Base-by-base conservation (phyloP, 176 grass and related monocot genomes). In the Aegilops bicornis region DNA sequence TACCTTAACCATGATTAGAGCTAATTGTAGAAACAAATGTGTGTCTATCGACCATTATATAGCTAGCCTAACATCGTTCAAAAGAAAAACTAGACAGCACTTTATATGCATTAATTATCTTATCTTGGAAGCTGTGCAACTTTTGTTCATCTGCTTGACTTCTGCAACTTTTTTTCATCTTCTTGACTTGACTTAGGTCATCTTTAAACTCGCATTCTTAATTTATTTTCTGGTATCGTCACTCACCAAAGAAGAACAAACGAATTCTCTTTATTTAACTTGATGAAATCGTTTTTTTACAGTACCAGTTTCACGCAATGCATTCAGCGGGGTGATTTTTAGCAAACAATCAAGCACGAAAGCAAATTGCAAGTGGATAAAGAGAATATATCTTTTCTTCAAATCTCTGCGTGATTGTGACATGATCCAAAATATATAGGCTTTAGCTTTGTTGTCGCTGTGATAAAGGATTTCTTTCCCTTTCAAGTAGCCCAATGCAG, bases 401-500 rank as follows among this genome's bases (percentile, higher is more conserved):
- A 88, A 88, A 88, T 88, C 86, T 91, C 50, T 82, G 40, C 10
- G 56, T 88, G 82, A 88, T 59, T 76, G 81, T 88, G 90, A 82
- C 86, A 88, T 88, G 72, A 56, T 14, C 82, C 90, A 88, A 85
- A 85, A 91, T 73, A 82, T 73, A 78, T 73, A 88, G 64, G 42
- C 90, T 91, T 91, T 91, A 82, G 20, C 82, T 91, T 84, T 85
- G 64, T 66, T 88, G 37, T 59, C 69, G 47, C 56, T 45, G 24
- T 47, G 71, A 85, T 86, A 72, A 72, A 91, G 72, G 78, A 88
- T 88, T 86, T 91, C 0, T 81, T 88, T 82, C 86, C 78, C 60
- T 82, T 88, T 82, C 83, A 88, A 73, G 56, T 72, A 88, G 56
- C 78, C 35, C 72, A 64, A 77, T 85, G 77, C 39, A 45, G 73